These are phyloP conservation scores for Pseudogymnoascus sp. DNA, from an alignment of 2,329 filamentous ascomycete species.

Conservation along the genomic window DNA sequence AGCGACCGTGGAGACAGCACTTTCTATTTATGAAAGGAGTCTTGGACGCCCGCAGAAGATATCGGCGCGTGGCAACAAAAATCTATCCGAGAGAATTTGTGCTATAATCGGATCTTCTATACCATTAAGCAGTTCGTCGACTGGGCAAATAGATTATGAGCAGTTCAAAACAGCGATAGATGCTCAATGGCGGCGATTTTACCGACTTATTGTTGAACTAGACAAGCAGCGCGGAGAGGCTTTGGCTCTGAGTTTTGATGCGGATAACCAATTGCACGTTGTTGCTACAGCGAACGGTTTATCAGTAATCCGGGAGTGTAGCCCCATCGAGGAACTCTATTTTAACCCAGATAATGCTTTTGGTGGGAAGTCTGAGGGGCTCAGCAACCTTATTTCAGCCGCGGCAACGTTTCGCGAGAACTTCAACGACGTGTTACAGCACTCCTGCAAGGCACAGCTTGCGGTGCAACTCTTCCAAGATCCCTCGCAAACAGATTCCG, in stretches of 20 bases:
- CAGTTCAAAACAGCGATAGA: constrained; percentile 69
- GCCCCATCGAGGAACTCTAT: constrained; percentile 65
- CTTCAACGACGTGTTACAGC: constrained; percentile 62
- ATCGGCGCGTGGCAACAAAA: constrained; percentile 40
- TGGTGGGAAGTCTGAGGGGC: constrained; percentile 47
- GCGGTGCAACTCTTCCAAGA: constrained; percentile 70
- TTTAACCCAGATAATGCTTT: constrained; percentile 53
- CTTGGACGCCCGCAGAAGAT: constrained; percentile 38
- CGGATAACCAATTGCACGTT: constrained; percentile 68
- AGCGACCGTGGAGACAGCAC: constrained; percentile 73
- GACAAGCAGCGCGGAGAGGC: constrained; percentile 82
- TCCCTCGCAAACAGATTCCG: constrained; percentile 60
- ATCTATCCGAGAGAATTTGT: constrained; percentile 71
- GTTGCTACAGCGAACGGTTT: constrained; percentile 76
- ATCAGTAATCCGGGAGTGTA: constrained; percentile 73
- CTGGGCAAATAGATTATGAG: constrained; percentile 66
- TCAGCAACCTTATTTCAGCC: constrained; percentile 60
- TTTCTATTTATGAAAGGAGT: constrained; percentile 72
- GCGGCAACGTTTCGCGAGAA: constrained; percentile 63
- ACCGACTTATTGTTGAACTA: constrained; percentile 75
- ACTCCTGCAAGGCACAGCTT: constrained; percentile 61
- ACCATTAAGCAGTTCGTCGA: constrained; percentile 52
- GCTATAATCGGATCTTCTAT: constrained; percentile 65
- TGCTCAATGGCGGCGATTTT: constrained; percentile 84
- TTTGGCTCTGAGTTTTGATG: constrained; percentile 69